These are phyloP conservation scores for Dactylonectria macrodidyma DNA, from an alignment of 2,329 filamentous ascomycete species.

Conservation along the genomic window DNA sequence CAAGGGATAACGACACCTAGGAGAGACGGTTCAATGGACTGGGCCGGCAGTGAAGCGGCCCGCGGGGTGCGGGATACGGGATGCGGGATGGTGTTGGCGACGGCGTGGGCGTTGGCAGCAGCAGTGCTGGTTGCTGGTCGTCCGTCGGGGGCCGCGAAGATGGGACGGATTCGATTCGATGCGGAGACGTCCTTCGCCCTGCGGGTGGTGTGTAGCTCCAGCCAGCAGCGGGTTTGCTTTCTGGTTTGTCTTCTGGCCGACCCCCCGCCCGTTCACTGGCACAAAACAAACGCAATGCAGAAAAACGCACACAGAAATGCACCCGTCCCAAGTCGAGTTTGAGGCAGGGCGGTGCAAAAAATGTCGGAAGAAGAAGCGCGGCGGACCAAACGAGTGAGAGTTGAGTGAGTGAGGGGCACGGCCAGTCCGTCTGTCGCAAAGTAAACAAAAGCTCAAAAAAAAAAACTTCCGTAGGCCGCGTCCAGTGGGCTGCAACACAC, in stretches of 20 bases:
- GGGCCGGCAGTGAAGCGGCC: conserved; percentile 40
- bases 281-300: conserved; percentile 33
- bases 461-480: conserved; percentile 33
- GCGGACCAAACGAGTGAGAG: conserved; percentile 17
- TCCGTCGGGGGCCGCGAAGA: conserved; percentile 1
- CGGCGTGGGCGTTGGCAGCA: background rate
- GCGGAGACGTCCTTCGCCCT: background rate
- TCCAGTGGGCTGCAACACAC: conserved; percentile 7
- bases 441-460: conserved; percentile 40
- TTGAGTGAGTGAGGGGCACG: conserved; percentile 32
- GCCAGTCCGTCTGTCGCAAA: conserved; percentile 41
- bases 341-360: conserved; percentile 14
- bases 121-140: background rate
- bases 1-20: conserved; percentile 9
- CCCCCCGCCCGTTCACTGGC: background rate
- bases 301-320: conserved; percentile 35
- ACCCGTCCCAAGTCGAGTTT: background rate
- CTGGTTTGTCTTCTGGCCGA: background rate
- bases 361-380: conserved; percentile 31
- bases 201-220: background rate
- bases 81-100: conserved; percentile 38
- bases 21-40: conserved; percentile 2
- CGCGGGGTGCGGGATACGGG: background rate
- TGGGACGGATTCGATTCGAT: conserved; percentile 6
- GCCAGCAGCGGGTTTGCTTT: background rate